phyloP scores from a whole-genome alignment of 495 filamentous ascomycete genomes.

The Podospora appendiculata region DNA sequence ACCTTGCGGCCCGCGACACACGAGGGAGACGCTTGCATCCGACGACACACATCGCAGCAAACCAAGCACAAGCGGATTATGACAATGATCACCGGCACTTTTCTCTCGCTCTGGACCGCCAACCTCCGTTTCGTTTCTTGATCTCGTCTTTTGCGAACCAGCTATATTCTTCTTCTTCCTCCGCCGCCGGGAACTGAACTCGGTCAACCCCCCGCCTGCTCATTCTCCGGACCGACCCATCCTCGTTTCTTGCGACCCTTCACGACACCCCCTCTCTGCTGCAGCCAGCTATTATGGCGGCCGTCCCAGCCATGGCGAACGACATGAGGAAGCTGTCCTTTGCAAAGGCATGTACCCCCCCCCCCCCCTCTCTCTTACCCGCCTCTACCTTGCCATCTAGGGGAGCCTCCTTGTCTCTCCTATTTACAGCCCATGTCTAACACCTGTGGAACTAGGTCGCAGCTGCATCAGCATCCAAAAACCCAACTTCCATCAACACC shows the following conservation, averaged over 20 bases:
- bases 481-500: slow-evolving; percentile 25
- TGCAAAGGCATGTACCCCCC: slow-evolving; percentile 46
- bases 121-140: slow-evolving; percentile 42
- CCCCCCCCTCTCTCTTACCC: neutral
- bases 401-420: neutral
- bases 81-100: slow-evolving; percentile 45
- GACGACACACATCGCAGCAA: slow-evolving; percentile 1
- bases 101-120: slow-evolving; percentile 37
- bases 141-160: slow-evolving; percentile 19
- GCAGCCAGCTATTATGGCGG: slow-evolving; percentile 14
- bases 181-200: slow-evolving; percentile 1
- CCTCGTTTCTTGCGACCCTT: neutral
- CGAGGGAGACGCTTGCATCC: neutral
- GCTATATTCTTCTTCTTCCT: neutral
- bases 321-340: slow-evolving; percentile 44
- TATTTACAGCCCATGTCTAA: neutral
- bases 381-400: neutral
- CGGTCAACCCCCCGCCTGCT: neutral
- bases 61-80: slow-evolving; percentile 1
- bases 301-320: slow-evolving; percentile 32
- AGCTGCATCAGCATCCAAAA: slow-evolving; percentile 45
- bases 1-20: neutral
- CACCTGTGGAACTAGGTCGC: slow-evolving; percentile 22
- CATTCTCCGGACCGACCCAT: neutral
- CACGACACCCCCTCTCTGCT: neutral